These are phyloP conservation scores for Rhodotorula kratochvilovae DNA, from an alignment of 768 basidiomycete genomes.

Conservation along the genomic window DNA sequence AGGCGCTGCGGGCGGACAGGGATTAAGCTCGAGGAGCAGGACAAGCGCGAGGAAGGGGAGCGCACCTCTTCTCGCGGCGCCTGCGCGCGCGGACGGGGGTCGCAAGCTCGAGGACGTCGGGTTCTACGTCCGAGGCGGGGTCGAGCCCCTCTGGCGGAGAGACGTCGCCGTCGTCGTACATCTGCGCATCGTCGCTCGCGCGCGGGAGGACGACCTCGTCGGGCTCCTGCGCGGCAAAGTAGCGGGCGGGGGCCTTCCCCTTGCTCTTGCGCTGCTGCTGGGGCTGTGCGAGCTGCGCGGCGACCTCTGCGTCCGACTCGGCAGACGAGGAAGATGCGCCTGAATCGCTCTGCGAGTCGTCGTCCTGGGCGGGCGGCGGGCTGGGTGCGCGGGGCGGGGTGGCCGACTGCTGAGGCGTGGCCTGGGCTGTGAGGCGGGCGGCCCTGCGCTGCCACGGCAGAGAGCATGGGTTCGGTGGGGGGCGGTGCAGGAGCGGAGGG, in stretches of 20 bases:
- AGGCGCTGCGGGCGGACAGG: constrained; percentile 4
- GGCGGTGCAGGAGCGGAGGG: constrained; percentile 2
- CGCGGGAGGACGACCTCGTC: background rate
- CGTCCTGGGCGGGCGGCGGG: background rate
- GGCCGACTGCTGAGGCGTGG: constrained; percentile 30
- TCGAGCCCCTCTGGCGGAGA: background rate
- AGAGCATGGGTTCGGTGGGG: constrained; percentile 48
- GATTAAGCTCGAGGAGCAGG: too few relatives aligned
- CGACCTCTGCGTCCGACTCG: background rate
- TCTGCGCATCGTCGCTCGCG: constrained; percentile 38
- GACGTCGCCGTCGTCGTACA: constrained; percentile 45
- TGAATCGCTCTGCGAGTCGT: background rate
- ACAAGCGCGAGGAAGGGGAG: background rate
- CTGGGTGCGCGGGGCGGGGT: background rate
- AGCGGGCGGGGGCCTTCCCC: constrained; percentile 5
- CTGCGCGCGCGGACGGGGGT: background rate
- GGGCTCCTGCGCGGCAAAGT: constrained; percentile 4
- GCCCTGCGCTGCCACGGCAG: constrained; percentile 71
- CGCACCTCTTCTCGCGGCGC: constrained; percentile 3
- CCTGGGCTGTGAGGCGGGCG: constrained; percentile 46
- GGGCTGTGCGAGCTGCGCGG: background rate
- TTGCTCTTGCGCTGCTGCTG: background rate
- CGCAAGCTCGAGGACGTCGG: background rate
- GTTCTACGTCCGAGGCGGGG: background rate
- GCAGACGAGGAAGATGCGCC: too few relatives aligned